phyloP scores from a whole-genome alignment of 192 early-diverging fungal genomes.

The Backusella sp. region DNA sequence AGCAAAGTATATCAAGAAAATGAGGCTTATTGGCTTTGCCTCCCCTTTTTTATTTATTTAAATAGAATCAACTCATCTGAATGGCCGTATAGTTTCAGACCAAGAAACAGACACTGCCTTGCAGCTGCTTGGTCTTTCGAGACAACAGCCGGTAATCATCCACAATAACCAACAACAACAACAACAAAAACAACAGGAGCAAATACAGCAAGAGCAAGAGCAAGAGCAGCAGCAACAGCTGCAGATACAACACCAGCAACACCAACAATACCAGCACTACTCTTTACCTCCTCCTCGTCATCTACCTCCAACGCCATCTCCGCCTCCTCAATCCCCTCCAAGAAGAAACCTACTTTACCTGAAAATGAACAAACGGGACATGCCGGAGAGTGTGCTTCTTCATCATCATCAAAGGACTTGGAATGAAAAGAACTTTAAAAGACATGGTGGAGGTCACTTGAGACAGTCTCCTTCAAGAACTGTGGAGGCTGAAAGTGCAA shows the following conservation, averaged over 20 bases:
- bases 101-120: slow-evolving; percentile 28
- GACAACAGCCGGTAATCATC: not conserved
- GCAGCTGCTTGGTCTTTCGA: slow-evolving; percentile 22
- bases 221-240: too few relatives aligned
- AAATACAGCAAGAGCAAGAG: not conserved
- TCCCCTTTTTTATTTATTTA: not conserved
- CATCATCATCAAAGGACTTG: not conserved
- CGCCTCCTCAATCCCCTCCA: not conserved
- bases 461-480: not conserved
- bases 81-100: not conserved
- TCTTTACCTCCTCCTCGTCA: not conserved
- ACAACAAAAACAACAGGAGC: not conserved
- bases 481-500: not conserved
- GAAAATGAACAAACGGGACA: not conserved
- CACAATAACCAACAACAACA: not conserved
- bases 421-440: not conserved
- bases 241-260: not conserved
- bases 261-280: not conserved
- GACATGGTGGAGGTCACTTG: not conserved
- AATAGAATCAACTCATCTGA: not conserved
- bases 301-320: not conserved
- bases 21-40: not conserved
- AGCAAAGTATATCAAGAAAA: not conserved
- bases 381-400: not conserved
- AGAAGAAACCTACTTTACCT: not conserved